phyloP scores from a whole-genome alignment of 257 asterid species.

The Cruciata laevipes region DNA sequence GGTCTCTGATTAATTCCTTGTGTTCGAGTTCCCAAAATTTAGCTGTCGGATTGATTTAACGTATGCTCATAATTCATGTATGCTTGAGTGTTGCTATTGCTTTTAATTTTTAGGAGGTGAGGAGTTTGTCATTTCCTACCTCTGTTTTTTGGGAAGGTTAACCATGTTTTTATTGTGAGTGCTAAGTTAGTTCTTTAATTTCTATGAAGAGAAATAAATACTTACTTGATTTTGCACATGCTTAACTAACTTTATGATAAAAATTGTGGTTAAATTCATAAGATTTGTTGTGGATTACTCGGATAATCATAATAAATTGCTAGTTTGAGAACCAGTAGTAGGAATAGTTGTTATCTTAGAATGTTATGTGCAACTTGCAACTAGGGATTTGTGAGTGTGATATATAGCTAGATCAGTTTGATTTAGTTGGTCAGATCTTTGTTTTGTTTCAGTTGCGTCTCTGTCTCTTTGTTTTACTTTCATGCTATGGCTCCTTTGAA shows the following conservation, averaged over 20 bases:
- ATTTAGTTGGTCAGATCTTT: not conserved
- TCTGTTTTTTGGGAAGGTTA: not conserved
- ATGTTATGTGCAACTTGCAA: too few relatives aligned
- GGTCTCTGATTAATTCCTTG: constrained; percentile 23
- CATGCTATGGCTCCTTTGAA: too few relatives aligned
- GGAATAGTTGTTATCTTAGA: not conserved
- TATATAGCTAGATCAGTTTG: too few relatives aligned
- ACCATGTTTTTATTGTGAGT: not conserved
- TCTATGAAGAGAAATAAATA: not conserved
- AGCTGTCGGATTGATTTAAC: not conserved
- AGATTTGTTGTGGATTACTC: not conserved
- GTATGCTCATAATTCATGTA: not conserved
- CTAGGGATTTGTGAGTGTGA: not conserved
- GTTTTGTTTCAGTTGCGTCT: not conserved
- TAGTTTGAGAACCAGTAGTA: not conserved
- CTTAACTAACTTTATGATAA: not conserved
- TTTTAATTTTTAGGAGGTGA: not conserved
- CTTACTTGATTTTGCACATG: not conserved
- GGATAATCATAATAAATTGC: not conserved
- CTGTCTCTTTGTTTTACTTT: not conserved
- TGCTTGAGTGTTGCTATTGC: too few relatives aligned
- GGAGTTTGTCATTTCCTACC: not conserved
- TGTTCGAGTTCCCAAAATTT: not conserved
- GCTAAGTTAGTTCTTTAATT: not conserved
- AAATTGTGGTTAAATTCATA: not conserved